Conservation (phyloP, 148 eudicot species). For the Drosera capensis region DNA sequence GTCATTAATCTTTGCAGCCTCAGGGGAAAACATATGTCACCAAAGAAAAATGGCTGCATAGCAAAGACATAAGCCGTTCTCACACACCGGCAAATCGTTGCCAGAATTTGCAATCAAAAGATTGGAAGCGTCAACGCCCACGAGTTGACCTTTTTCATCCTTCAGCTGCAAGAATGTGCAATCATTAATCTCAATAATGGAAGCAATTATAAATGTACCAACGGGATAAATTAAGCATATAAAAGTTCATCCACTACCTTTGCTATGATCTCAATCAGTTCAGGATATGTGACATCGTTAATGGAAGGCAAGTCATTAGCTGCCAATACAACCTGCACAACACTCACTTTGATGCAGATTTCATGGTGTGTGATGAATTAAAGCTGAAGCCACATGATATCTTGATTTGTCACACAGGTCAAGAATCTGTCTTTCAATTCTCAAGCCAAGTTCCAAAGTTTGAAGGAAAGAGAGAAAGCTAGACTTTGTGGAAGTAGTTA, state of each 20-base stretch:
- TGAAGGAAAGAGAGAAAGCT: too few species aligned
- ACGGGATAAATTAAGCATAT: background rate
- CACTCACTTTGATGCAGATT: too few species aligned
- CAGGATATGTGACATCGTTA: slow-evolving; percentile 77
- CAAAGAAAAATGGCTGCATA: too few species aligned
- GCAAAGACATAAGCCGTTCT: background rate
- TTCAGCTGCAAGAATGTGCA: slow-evolving; percentile 41
- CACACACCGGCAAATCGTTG: slow-evolving; percentile 93
- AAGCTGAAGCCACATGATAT: background rate
- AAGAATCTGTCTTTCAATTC: too few species aligned
- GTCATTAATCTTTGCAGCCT: slow-evolving; percentile 2
- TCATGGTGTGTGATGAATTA: too few species aligned
- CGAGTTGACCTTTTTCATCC: slow-evolving; percentile 75
- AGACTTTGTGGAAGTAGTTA: too few species aligned
- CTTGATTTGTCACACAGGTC: too few species aligned
- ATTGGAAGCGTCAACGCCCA: slow-evolving; percentile 71
- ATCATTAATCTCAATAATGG: slow-evolving; percentile 2
- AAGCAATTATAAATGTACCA: background rate
- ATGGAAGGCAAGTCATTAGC: slow-evolving; percentile 97
- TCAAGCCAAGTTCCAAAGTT: too few species aligned
- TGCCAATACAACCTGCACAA: slow-evolving; percentile 79
- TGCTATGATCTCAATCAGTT: slow-evolving; percentile 59
- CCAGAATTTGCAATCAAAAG: slow-evolving; percentile 90
- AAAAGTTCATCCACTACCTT: slow-evolving; percentile 47
- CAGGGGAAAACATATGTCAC: background rate